Base-by-base conservation (phyloP, 495 filamentous ascomycete species). In the Paragyromitra xinjiangensis region DNA sequence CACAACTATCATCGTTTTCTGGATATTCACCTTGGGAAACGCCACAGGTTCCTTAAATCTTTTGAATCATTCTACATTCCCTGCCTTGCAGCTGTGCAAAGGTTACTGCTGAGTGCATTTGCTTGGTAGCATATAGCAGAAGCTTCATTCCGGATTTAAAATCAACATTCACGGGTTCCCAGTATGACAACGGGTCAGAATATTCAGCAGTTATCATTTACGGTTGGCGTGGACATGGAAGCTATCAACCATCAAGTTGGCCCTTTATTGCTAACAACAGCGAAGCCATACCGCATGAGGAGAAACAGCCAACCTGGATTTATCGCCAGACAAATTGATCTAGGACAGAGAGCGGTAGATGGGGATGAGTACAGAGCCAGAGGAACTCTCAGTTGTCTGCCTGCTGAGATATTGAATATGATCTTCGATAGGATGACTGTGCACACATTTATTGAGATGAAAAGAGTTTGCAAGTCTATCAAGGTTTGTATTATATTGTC, bases 181-280 rank as follows among this genome's bases (percentile, higher is more conserved):
- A 50, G 42, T 26, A 72, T 72, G 69, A 4, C 69, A 12, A 14
- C 69, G 6, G 40, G 56, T 6, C 26, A 29, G 19, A 58, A 40
- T 40, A 69, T 69, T 24, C 71, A 74, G 4, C 22, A 68, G 64
- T 50, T 74, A 42, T 59, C 42, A 0, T 40, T 74, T 44, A 74
- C 19, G n/a, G n/a, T 68, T 3, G 51, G 29, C 11, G 51, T 74
- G 0, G 50, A 74, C 22, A 59, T 59, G 50, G 40, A 61, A 26
- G 26, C 64, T 59, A 61, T 74, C 42, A 58, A 39, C 11, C 9
- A 61, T 22, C 16, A 59, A 12, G 40, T 74, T 14, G 71, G 71
- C 34, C 64, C 71, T 39, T 51, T 74, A n/a, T 29, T 50, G 8
- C n/a, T 74, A 6, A 69, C 71, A 74, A 74, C 71, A n/a, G 53